These are phyloP conservation scores for Luvunga scandens DNA, from an alignment of 345 rosid species.

Conservation along the genomic window DNA sequence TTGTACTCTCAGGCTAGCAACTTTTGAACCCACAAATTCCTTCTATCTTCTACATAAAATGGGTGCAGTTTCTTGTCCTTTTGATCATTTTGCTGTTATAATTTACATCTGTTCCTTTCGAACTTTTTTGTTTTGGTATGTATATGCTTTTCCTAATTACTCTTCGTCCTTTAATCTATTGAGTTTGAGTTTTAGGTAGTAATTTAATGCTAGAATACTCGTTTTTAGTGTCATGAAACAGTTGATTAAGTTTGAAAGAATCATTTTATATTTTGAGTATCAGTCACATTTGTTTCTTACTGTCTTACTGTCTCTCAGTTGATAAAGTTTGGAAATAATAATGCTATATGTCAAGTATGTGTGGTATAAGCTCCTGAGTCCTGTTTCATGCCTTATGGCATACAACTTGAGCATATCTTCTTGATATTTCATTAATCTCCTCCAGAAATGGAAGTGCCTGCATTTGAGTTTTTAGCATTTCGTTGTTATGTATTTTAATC, in stretches of 20 bases:
- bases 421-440: neutral
- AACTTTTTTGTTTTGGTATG: neutral
- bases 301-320: neutral
- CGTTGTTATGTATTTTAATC: neutral
- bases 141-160: neutral
- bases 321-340: neutral
- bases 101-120: neutral
- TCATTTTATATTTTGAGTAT: too few species aligned
- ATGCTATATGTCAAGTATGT: neutral
- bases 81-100: neutral
- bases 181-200: too few species aligned
- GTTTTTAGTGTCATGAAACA: neutral
- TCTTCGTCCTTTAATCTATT: neutral
- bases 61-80: neutral
- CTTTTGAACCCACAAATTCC: conserved; percentile 3
- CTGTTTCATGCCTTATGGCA: neutral
- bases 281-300: neutral
- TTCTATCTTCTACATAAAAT: neutral
- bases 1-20: neutral
- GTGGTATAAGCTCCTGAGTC: neutral
- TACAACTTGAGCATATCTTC: neutral
- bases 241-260: neutral
- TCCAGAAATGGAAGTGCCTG: neutral
- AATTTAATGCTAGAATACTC: neutral
- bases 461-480: neutral